Evolutionary conservation across 768 basidiomycete genomes (phyloP).

Genomic region (Kwoniella newhampshirensis): DNA sequence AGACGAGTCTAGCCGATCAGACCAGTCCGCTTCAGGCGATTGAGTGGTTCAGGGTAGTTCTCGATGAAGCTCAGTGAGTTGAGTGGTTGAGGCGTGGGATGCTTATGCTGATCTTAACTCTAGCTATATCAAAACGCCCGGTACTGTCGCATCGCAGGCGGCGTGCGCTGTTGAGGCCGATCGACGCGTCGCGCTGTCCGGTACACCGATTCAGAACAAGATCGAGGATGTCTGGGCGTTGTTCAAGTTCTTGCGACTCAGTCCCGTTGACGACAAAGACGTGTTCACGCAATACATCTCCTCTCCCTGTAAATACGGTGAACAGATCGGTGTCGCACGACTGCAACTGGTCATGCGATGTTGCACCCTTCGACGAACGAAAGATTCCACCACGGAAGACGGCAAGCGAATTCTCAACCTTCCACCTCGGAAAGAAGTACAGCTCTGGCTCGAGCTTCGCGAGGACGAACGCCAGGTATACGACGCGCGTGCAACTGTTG

Average conservation of each 20-base stretch:
- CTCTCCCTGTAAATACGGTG: conserved; percentile 83
- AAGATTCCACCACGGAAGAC: conserved; percentile 76
- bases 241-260: conserved; percentile 89
- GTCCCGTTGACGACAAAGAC: conserved; percentile 89
- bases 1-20: conserved; percentile 57
- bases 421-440: conserved; percentile 84
- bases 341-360: conserved; percentile 96
- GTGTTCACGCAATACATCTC: conserved; percentile 92
- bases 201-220: conserved; percentile 98
- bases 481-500: conserved; percentile 80
- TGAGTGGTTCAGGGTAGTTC: conserved; percentile 92
- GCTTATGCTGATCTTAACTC: conserved; percentile 6
- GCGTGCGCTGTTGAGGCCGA: conserved; percentile 93
- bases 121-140: conserved; percentile 94
- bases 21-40: conserved; percentile 87
- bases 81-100: neutral
- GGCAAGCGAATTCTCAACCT: conserved; percentile 82
- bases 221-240: conserved; percentile 96
- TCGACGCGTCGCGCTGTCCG: conserved; percentile 89
- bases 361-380: conserved; percentile 93
- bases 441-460: conserved; percentile 80
- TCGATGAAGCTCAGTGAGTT: conserved; percentile 92
- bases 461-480: conserved; percentile 80
- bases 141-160: conserved; percentile 89
- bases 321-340: conserved; percentile 80